Conservation (phyloP, 805 yeast genomes). For the Metschnikowia proteae region DNA sequence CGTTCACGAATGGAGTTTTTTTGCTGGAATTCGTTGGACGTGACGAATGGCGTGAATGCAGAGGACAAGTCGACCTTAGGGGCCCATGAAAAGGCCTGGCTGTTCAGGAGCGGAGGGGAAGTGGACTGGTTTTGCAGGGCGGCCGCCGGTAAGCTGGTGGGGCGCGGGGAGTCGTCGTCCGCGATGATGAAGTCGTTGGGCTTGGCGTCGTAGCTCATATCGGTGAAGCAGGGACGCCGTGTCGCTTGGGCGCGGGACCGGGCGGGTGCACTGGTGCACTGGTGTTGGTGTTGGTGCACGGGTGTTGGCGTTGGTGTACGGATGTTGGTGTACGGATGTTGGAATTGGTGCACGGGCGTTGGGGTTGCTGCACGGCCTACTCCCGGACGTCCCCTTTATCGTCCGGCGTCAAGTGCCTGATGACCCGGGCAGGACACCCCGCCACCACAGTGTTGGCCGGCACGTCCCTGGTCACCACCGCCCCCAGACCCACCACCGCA, state of each 20-base stretch:
- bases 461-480: conserved; percentile 57
- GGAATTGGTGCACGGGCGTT: too few species aligned
- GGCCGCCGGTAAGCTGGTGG: background rate
- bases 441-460: conserved; percentile 54
- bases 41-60: conserved; percentile 18
- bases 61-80: conserved; percentile 18
- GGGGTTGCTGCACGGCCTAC: too few species aligned
- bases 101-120: background rate
- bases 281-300: too few species aligned
- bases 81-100: conserved; percentile 10
- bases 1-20: conserved; percentile 35
- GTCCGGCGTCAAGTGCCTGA: conserved; percentile 26
- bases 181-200: conserved; percentile 29
- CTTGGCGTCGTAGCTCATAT: background rate
- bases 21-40: conserved; percentile 11
- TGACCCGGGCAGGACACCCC: conserved; percentile 60
- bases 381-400: conserved; percentile 12
- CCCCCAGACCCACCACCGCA: conserved; percentile 63
- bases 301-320: too few species aligned
- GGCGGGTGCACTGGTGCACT: too few species aligned
- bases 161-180: conserved; percentile 23
- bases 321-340: too few species aligned
- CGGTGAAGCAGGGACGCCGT: background rate
- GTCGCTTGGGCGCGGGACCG: too few species aligned
- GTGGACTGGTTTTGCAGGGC: background rate